phyloP scores from a whole-genome alignment of 805 yeast species.

The Nakazawaea anatomiae region DNA sequence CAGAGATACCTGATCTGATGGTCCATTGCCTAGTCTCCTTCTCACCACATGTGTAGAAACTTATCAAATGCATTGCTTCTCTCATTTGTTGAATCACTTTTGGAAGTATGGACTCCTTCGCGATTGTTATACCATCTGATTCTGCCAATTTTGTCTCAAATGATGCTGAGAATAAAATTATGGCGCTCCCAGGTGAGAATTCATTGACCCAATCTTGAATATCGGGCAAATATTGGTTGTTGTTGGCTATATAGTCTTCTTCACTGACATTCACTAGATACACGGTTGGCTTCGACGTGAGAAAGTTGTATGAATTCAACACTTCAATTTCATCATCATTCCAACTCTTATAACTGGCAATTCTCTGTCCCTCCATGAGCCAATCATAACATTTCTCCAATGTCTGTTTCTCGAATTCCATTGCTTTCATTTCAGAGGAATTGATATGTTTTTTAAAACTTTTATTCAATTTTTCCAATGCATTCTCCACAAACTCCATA shows the following conservation, averaged over 20 bases:
- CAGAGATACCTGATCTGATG: conserved; percentile 81
- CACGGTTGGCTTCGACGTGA: conserved; percentile 94
- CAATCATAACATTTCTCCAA: conserved; percentile 68
- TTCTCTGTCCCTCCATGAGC: conserved; percentile 81
- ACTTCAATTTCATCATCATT: conserved; percentile 84
- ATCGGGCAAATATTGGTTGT: conserved; percentile 76
- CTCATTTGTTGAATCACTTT: conserved; percentile 85
- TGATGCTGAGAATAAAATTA: conserved; percentile 27
- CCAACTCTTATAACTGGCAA: conserved; percentile 80
- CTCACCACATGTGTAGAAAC: conserved; percentile 94
- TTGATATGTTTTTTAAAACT: conserved; percentile 79
- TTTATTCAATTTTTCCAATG: conserved; percentile 54
- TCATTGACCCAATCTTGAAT: conserved; percentile 90
- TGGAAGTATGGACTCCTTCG: conserved; percentile 80
- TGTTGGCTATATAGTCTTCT: conserved; percentile 79
- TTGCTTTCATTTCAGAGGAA: conserved; percentile 49
- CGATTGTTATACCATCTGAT: not conserved
- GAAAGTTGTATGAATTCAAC: conserved; percentile 77
- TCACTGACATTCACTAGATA: conserved; percentile 88
- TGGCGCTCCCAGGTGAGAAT: conserved; percentile 69
- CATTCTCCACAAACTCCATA: conserved; percentile 75
- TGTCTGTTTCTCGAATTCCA: conserved; percentile 82
- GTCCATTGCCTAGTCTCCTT: conserved; percentile 99
- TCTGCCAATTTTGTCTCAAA: conserved; percentile 21
- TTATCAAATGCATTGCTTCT: conserved; percentile 75